Evolutionary conservation across 768 basidiomycete species (phyloP).

Genomic region (Pleurotus salmoneostramineus): DNA sequence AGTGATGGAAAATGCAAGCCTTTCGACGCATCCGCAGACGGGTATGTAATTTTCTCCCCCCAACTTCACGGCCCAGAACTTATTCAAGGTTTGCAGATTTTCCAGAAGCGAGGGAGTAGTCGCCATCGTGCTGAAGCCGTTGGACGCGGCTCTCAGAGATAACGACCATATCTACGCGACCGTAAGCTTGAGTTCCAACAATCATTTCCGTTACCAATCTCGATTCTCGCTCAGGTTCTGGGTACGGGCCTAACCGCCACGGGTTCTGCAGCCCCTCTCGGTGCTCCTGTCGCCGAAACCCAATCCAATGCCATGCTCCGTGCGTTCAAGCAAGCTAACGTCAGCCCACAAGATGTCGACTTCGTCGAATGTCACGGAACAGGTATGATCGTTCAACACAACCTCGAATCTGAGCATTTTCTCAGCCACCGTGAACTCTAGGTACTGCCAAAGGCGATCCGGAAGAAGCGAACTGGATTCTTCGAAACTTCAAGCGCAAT

Average conservation of each 20-base stretch:
- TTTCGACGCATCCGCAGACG: slow-evolving; percentile 38
- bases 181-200: slow-evolving; percentile 16
- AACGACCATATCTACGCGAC: slow-evolving; percentile 36
- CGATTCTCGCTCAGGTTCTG: slow-evolving; percentile 25
- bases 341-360: slow-evolving; percentile 35
- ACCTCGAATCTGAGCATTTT: not conserved
- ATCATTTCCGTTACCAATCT: not conserved
- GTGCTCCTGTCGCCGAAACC: slow-evolving; percentile 31
- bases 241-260: slow-evolving; percentile 33
- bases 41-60: slow-evolving; percentile 21
- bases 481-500: slow-evolving; percentile 26
- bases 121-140: slow-evolving; percentile 34
- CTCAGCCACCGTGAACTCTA: not conserved
- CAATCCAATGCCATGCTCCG: slow-evolving; percentile 32
- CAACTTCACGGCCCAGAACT: not conserved
- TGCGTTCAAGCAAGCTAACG: slow-evolving; percentile 27
- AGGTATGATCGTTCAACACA: slow-evolving; percentile 18
- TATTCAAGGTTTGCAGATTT: slow-evolving; percentile 21
- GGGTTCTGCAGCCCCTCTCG: slow-evolving; percentile 30
- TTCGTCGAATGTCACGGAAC: slow-evolving; percentile 49
- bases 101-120: slow-evolving; percentile 32
- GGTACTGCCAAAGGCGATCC: slow-evolving; percentile 45
- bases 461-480: slow-evolving; percentile 45
- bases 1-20: slow-evolving; percentile 39
- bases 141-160: slow-evolving; percentile 32